phyloP scores from a whole-genome alignment of 23 red algal species.

The Gracilaria gracilis region DNA sequence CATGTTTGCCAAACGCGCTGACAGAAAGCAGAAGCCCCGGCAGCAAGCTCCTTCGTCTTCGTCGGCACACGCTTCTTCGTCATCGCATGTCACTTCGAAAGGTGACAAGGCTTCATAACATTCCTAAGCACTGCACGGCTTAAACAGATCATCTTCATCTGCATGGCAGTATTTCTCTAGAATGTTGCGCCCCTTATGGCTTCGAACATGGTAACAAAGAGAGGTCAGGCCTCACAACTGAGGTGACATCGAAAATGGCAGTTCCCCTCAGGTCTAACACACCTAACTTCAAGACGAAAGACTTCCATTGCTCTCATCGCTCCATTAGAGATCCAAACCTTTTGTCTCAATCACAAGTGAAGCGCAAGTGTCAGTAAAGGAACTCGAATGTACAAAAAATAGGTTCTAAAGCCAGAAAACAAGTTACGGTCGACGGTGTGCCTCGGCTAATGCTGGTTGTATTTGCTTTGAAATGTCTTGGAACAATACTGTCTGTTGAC shows the following conservation, averaged over 20 bases:
- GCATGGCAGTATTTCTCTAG: not conserved
- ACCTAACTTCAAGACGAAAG: not conserved
- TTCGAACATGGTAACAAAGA: not conserved
- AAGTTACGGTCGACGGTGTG: not conserved
- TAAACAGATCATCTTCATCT: no score
- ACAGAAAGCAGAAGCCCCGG: constrained; percentile 7
- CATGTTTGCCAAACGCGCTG: constrained; percentile 70
- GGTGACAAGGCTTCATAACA: not conserved
- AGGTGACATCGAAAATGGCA: not conserved
- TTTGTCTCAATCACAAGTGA: not conserved
- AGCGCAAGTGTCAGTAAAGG: not conserved
- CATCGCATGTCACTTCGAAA: not conserved
- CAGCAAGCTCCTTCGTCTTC: not conserved
- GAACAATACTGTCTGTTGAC: no score
- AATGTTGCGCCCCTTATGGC: not conserved
- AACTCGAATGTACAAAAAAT: no score
- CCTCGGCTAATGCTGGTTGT: not conserved
- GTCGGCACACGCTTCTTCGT: not conserved
- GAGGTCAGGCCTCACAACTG: not conserved
- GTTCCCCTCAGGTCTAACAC: constrained; percentile 20
- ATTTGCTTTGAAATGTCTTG: no score
- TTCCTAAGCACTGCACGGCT: not conserved
- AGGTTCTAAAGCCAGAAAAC: not conserved
- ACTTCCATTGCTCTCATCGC: not conserved
- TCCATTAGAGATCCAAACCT: not conserved